Conservation (phyloP, 2,329 filamentous ascomycete species). For the Colletotrichum orbiculare region DNA sequence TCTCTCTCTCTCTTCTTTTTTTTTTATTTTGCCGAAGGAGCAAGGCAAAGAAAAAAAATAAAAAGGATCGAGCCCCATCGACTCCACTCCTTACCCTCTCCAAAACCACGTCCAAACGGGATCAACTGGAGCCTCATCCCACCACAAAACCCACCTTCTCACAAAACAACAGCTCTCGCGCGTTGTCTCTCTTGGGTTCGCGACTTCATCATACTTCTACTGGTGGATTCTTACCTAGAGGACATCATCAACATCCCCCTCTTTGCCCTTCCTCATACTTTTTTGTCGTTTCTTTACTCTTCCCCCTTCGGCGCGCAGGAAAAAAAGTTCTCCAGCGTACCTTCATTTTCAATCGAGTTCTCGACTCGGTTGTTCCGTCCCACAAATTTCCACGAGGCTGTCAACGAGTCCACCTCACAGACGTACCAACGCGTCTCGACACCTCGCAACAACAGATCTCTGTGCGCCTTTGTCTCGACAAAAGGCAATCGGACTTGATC, state of each 20-base stretch:
- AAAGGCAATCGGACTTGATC: conserved; percentile 27
- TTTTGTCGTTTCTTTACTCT: conserved; percentile 17
- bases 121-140: conserved; percentile 40
- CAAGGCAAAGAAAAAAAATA: conserved; percentile 36
- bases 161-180: conserved; percentile 35
- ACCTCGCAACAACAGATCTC: conserved; percentile 30
- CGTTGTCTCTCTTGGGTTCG: conserved; percentile 36
- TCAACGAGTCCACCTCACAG: conserved; percentile 33
- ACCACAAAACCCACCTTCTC: conserved; percentile 37
- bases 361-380: conserved; percentile 35
- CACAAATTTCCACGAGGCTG: conserved; percentile 31
- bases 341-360: conserved; percentile 22
- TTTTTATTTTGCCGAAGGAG: conserved; percentile 31
- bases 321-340: neutral
- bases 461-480: conserved; percentile 37
- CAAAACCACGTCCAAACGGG: conserved; percentile 39
- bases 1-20: neutral
- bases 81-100: conserved; percentile 38
- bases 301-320: conserved; percentile 18
- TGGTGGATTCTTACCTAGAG: conserved; percentile 24
- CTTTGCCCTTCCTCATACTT: neutral
- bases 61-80: conserved; percentile 38
- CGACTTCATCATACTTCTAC: conserved; percentile 34
- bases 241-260: neutral
- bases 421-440: conserved; percentile 37